These are phyloP conservation scores for Agaricales sp. DNA, from an alignment of 1,284 basidiomycete genomes.

Conservation along the genomic window DNA sequence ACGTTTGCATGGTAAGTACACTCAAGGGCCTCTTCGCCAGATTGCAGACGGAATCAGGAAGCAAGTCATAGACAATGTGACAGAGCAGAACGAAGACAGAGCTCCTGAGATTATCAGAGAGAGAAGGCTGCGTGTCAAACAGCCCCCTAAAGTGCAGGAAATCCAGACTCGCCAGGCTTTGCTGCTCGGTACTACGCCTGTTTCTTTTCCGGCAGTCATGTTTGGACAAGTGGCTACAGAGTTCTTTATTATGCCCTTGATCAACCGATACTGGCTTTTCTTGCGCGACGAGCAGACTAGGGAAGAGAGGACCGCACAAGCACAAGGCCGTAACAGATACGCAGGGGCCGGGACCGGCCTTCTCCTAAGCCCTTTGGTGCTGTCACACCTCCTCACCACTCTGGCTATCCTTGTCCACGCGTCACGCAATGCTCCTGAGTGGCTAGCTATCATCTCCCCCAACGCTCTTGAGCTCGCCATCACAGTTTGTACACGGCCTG, in stretches of 20 bases:
- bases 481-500: constrained; percentile 60
- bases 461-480: constrained; percentile 76
- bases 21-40: constrained; percentile 30
- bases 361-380: constrained; percentile 65
- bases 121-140: constrained; percentile 61
- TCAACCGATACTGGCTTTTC: constrained; percentile 88
- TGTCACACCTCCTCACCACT: constrained; percentile 69
- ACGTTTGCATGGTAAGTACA: constrained; percentile 46
- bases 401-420: constrained; percentile 78
- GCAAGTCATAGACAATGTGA: constrained; percentile 45
- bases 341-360: constrained; percentile 70
- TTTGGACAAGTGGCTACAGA: constrained; percentile 79
- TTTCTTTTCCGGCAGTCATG: constrained; percentile 17
- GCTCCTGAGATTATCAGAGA: constrained; percentile 58
- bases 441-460: constrained; percentile 72
- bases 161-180: constrained; percentile 15
- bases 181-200: neutral
- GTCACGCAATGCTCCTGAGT: constrained; percentile 68
- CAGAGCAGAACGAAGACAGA: constrained; percentile 37
- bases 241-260: constrained; percentile 78
- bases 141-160: constrained; percentile 35
- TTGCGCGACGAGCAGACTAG: constrained; percentile 71
- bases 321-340: constrained; percentile 41
- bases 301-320: constrained; percentile 53
- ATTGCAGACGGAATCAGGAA: constrained; percentile 52